These are phyloP conservation scores for Calonectria henricotiae DNA, from an alignment of 2,329 filamentous ascomycete genomes.

Conservation along the genomic window DNA sequence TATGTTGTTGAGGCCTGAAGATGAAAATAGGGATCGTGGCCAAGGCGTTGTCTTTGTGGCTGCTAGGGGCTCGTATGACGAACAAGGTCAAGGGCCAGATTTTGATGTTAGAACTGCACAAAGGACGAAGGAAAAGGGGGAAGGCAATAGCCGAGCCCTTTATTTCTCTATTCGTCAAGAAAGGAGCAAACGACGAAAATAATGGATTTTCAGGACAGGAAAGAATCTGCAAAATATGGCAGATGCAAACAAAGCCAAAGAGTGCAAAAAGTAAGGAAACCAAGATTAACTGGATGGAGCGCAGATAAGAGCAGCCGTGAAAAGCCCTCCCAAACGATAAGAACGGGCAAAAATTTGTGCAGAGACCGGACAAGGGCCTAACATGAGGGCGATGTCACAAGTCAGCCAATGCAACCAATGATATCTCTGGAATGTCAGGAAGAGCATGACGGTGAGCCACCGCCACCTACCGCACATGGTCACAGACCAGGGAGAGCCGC, in stretches of 20 bases:
- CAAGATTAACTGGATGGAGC: conserved; percentile 31
- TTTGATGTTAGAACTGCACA: conserved; percentile 31
- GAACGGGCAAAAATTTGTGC: conserved; percentile 50
- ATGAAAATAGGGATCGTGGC: conserved; percentile 23
- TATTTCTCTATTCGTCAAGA: conserved; percentile 1
- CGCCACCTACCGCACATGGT: conserved; percentile 37
- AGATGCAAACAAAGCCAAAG: conserved; percentile 16
- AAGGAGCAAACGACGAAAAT: not conserved
- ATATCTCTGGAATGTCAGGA: conserved; percentile 18
- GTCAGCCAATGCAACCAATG: conserved; percentile 31
- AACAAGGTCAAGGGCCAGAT: conserved; percentile 40
- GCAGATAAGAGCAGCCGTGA: conserved; percentile 38
- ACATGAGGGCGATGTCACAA: conserved; percentile 44
- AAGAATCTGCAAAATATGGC: conserved; percentile 23
- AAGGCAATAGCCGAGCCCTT: conserved; percentile 1
- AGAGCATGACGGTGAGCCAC: conserved; percentile 31
- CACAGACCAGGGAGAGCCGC: conserved; percentile 24
- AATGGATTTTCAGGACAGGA: conserved; percentile 20
- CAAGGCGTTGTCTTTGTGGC: conserved; percentile 24
- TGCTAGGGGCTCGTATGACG: conserved; percentile 39
- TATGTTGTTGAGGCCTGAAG: conserved; percentile 32
- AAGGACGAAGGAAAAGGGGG: conserved; percentile 26
- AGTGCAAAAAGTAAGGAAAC: conserved; percentile 33
- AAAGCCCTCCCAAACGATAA: conserved; percentile 42
- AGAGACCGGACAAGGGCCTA: conserved; percentile 40